These are phyloP conservation scores for Solanum tarapatanum DNA, from an alignment of 257 asterid species.

Conservation along the genomic window DNA sequence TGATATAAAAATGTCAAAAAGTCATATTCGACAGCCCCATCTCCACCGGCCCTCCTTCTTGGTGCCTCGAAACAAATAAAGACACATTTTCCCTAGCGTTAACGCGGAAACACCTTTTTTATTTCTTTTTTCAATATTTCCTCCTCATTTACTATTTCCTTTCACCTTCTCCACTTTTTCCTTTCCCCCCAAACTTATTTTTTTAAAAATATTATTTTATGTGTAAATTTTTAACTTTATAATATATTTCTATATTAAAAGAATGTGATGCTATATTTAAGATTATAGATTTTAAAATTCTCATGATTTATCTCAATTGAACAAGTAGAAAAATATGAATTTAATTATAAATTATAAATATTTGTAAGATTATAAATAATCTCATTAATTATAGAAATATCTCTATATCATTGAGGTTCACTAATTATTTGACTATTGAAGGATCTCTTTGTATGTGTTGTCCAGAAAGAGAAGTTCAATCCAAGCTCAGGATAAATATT, in stretches of 20 bases:
- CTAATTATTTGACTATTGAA: no score
- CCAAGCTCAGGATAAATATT: accelerated
- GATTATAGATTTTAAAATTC: background rate
- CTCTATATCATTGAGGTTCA: no score
- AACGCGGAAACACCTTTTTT: background rate
- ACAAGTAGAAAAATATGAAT: background rate
- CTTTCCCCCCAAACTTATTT: background rate
- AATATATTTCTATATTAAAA: background rate
- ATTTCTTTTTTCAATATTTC: background rate
- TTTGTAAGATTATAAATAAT: background rate
- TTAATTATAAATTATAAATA: background rate
- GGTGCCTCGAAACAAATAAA: background rate
- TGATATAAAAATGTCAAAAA: background rate
- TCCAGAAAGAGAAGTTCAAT: no score
- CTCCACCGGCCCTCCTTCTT: background rate
- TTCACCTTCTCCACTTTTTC: constrained; percentile 2
- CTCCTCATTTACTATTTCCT: background rate
- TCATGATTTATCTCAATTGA: background rate
- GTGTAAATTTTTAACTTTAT: background rate
- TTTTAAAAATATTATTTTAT: background rate
- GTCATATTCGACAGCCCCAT: background rate
- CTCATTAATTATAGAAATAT: background rate
- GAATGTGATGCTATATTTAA: background rate
- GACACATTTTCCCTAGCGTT: background rate
- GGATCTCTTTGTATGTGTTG: no score